phyloP scores from a whole-genome alignment of 2,329 filamentous ascomycete genomes.

The Colletotrichum filicis region DNA sequence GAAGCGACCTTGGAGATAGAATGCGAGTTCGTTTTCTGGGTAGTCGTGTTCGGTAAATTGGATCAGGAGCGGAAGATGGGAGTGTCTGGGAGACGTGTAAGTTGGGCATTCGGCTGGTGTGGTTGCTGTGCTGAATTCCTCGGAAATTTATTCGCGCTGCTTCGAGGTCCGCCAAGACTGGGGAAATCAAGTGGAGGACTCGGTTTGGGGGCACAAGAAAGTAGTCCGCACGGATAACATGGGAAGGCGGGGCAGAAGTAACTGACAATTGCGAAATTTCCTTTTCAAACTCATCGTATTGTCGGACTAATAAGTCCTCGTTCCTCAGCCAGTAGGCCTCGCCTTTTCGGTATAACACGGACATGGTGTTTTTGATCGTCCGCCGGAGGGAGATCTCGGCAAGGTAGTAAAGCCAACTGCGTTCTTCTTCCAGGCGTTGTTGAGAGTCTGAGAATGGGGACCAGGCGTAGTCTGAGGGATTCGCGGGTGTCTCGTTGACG shows the following conservation, averaged over 20 bases:
- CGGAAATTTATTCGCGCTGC: background rate
- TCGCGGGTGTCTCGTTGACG: background rate
- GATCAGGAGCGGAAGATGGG: constrained; percentile 30
- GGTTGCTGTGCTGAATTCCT: background rate
- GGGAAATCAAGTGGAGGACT: too few relatives aligned
- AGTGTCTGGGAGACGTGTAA: constrained; percentile 24
- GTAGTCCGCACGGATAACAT: too few relatives aligned
- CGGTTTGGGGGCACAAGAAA: too few relatives aligned
- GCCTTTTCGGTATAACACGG: constrained; percentile 20
- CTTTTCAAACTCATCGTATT: constrained; percentile 33
- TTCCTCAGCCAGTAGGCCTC: constrained; percentile 24
- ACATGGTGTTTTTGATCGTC: constrained; percentile 35
- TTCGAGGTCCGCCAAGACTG: background rate
- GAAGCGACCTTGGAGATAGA: constrained; percentile 30
- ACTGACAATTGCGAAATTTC: constrained; percentile 26
- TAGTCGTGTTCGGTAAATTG: constrained; percentile 21
- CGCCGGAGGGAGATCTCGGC: constrained; percentile 63
- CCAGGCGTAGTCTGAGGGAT: background rate
- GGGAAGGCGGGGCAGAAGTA: too few relatives aligned
- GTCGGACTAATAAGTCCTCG: constrained; percentile 11
- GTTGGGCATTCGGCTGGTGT: background rate
- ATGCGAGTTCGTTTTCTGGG: constrained; percentile 33
- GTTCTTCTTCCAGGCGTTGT: constrained; percentile 49
- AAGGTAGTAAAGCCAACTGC: constrained; percentile 62
- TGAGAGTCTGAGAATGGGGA: background rate